Conservation (phyloP, 768 basidiomycete genomes). For the Termitomyces sp. region DNA sequence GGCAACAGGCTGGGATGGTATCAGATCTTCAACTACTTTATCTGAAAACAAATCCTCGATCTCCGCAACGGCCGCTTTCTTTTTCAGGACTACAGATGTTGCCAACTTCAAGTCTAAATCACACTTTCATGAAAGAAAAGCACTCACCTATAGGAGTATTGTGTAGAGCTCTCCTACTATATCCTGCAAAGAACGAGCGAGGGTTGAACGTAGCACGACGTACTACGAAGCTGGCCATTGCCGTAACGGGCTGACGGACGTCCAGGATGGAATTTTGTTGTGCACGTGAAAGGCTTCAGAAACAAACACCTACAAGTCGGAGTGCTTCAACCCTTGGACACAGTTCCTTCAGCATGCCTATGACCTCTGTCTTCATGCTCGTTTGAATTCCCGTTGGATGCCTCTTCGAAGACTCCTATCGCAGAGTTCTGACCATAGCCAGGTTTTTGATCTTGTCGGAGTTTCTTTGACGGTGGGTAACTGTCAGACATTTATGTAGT, state of each 20-base stretch:
- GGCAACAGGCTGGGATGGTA: background rate
- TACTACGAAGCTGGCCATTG: constrained; percentile 7
- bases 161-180: constrained; percentile 3
- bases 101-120: background rate
- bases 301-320: too few relatives aligned
- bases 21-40: constrained; percentile 2
- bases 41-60: constrained; percentile 12
- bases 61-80: constrained; percentile 6
- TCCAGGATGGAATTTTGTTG: background rate
- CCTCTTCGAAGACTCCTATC: too few relatives aligned
- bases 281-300: background rate
- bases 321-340: too few relatives aligned
- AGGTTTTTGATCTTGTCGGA: too few relatives aligned
- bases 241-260: background rate
- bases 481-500: too few relatives aligned
- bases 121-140: background rate
- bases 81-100: constrained; percentile 6
- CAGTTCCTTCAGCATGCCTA: too few relatives aligned
- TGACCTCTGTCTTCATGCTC: too few relatives aligned
- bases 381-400: too few relatives aligned
- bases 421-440: too few relatives aligned
- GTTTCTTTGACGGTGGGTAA: too few relatives aligned
- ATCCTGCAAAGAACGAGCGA: background rate
- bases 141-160: constrained; percentile 7
- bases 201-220: background rate